Evolutionary conservation across 2,329 filamentous ascomycete genomes (phyloP), one percentile per base, ranked within the genome.

Genomic region (Metarhizium brunneum): DNA sequence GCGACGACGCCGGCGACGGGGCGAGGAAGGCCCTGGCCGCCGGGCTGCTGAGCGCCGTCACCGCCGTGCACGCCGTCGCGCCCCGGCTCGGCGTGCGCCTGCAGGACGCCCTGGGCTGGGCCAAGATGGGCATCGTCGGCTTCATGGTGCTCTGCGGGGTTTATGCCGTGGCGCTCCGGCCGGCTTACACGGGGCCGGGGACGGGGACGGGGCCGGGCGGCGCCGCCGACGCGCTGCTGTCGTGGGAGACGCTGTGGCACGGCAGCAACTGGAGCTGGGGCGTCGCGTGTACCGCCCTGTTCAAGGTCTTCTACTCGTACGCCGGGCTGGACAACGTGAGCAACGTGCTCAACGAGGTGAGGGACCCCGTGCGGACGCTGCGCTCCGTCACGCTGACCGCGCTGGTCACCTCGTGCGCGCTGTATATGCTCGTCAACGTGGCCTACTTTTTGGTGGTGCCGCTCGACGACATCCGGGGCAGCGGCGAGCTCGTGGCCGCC

Each of bases 261-360:
- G 82, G 77, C 38, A 86, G 83, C 1, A 81, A 84, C 54, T 88
- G 85, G 84, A 85, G 80, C 62, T 87, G 83, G 77, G 83, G 83
- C 35, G 73, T 81, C 1, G 72, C 89, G n/a, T 81, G 84, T 0
- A 87, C 85, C 0, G 79, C 85, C 0, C 69, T 89, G 0, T 85
- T 85, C 70, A 85, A 85, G 61, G 82, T 88, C 0, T 82, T 85
- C 48, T 88, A 88, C 65, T 86, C 84, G 0, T 89, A 87, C 56
- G 76, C 83, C 0, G 86, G 86, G 0, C 71, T 86, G 13, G 80
- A 76, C 53, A 88, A 88, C 57, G 76, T 84, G 59, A 87, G 85
- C 68, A 86, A 88, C n/a, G 54, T 55, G 25, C 54, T 55, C 35
- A 52, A 55, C 54, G 54, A 55, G 48, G 48, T 52, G 38, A 55